These are phyloP conservation scores for Fusarium beomiforme DNA, from an alignment of 2,329 filamentous ascomycete species.

Conservation along the genomic window DNA sequence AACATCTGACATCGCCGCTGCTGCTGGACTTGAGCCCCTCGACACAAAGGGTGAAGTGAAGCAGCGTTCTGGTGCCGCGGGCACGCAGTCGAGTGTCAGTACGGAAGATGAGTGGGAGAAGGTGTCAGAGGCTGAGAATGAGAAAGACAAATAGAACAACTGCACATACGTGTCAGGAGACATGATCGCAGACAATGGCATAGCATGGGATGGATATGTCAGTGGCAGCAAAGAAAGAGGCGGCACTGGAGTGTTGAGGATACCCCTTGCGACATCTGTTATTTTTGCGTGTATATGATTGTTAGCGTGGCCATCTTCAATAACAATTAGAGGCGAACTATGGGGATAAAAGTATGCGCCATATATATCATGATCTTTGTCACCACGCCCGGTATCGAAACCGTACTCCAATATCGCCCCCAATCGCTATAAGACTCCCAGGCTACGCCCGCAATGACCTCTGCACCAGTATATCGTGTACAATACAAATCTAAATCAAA, in stretches of 20 bases:
- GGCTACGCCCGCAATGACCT: neutral
- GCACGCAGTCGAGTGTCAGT: slow-evolving; percentile 69
- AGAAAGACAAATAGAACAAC: slow-evolving; percentile 61
- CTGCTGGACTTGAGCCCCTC: slow-evolving; percentile 55
- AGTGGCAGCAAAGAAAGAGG: slow-evolving; percentile 11
- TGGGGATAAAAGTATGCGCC: slow-evolving; percentile 1
- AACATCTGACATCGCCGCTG: slow-evolving; percentile 29
- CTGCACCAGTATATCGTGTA: slow-evolving; percentile 1
- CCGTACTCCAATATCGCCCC: neutral
- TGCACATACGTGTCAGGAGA: neutral
- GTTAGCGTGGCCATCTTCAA: slow-evolving; percentile 28
- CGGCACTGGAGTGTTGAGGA: slow-evolving; percentile 35
- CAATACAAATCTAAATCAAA: neutral
- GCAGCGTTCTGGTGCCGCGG: slow-evolving; percentile 55
- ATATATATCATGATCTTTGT: neutral
- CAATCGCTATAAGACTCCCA: neutral
- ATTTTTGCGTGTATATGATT: slow-evolving; percentile 38
- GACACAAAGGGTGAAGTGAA: slow-evolving; percentile 60
- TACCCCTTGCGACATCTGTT: slow-evolving; percentile 41
- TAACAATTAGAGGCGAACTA: slow-evolving; percentile 15
- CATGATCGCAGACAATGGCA: neutral
- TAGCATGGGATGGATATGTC: neutral
- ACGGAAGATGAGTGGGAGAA: slow-evolving; percentile 99
- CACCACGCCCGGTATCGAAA: neutral
- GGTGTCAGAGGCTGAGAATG: slow-evolving; percentile 77